Base-by-base conservation (phyloP, 192 early-diverging fungal species). In the Linnemannia schmuckeri region DNA sequence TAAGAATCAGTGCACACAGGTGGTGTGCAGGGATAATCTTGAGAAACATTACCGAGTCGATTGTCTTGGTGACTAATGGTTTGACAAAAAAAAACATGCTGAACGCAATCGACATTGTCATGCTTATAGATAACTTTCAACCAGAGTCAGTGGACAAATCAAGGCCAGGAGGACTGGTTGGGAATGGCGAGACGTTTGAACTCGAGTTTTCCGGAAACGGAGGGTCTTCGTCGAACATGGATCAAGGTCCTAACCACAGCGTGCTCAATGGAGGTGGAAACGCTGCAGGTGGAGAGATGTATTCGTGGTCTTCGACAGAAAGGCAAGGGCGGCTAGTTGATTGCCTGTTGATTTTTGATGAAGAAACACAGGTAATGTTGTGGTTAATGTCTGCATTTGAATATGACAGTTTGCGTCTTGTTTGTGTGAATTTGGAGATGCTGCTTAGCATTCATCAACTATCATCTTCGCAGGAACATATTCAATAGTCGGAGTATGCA, bases 61-160 rank as follows among this genome's bases (percentile, higher is more conserved):
- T 27, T 44, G 3, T 17, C 8, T 44, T 22, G 42, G 47, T 12
- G 47, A 49, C 10, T 13, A 17, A 49, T 15, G 9, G 47, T 12
- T 12, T 17, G 9, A 49, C 15, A 49, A 49, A 49, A 30, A 30
- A 12, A 4, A 12, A 6, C 24, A 44, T 42, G 1, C n/a, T 27
- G 38, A 63, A 24, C 33, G 10, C 17, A 52, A 52, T 18, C 20
- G 17, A 20, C 18, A 49, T 68, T 15, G 6, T 47, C 61, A 66
- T 66, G 10, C 33, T 66, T 57, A 5, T 80, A 87, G 85, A 81
- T 24, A 87, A 87, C 76, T 87, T 87, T 33, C 78, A 80, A 35
- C 85, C 85, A 73, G 85, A 87, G 44, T 87, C 85, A 17, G 80
- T 87, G 61, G 85, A 87, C 52, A 87, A 87, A 52, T 87, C 85